Evolutionary conservation across 169 alveolate species (phyloP).

Genomic region (Babesia gibsoni): DNA sequence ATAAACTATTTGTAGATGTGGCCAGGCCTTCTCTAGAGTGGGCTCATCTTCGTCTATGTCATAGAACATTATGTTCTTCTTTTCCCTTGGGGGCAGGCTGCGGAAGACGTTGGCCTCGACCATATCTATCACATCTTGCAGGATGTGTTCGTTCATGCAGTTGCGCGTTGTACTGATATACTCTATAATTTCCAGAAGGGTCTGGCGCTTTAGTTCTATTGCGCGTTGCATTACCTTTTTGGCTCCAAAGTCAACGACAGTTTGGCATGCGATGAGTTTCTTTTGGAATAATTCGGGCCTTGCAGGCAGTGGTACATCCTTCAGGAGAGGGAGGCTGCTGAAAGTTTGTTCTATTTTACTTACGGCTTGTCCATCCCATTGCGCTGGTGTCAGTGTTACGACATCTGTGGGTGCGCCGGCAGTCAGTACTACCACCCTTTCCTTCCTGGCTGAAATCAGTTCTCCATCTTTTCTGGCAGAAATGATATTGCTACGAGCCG

Average conservation of each 20-base stretch:
- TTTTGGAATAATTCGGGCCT: conserved; percentile 76
- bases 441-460: background rate
- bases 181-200: conserved; percentile 84
- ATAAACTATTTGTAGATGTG: conserved; percentile 80
- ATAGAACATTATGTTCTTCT: conserved; percentile 6
- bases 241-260: conserved; percentile 71
- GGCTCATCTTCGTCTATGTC: conserved; percentile 87
- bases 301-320: conserved; percentile 70
- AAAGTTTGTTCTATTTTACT: conserved; percentile 62
- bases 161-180: conserved; percentile 72
- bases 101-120: conserved; percentile 76
- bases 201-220: conserved; percentile 82
- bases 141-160: conserved; percentile 71
- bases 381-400: background rate
- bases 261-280: conserved; percentile 81
- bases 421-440: conserved; percentile 12
- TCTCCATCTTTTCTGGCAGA: background rate
- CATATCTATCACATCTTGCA: conserved; percentile 82
- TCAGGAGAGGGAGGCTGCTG: conserved; percentile 67
- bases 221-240: conserved; percentile 57
- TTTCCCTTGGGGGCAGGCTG: conserved; percentile 49
- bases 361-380: conserved; percentile 19
- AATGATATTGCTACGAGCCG: background rate
- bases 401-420: background rate
- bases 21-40: conserved; percentile 79